Base-by-base conservation (phyloP, 306 rosid species). In the Calophaca sinica region DNA sequence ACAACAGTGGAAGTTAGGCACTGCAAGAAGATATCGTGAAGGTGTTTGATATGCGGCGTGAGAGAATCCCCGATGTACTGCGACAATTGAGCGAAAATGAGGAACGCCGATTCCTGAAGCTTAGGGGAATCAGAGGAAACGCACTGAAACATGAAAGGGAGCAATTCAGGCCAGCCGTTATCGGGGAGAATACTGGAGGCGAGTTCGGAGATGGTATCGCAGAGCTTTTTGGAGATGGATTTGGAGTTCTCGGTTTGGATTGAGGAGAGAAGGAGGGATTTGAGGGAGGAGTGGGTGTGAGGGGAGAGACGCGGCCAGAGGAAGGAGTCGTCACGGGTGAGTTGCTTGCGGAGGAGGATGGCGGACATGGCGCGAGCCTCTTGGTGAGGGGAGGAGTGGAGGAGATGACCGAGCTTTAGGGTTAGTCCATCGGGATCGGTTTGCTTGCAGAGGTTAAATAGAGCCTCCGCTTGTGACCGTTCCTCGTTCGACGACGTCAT, bases 281-380 rank as follows among this genome's bases (percentile, higher is more conserved):
- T 94, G n/a, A 94, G 88, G 0, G 89, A 45, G 3, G 97, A 61
- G 7, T 92, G 98, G 0, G 97, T 88, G 5, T 84, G 33, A 0
- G 88, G 81, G 15, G 70, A 68, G 31, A 94, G 89, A 0, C 96
- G 90, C 0, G 98, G 98, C 98, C 98, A 94, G 11, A 94, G 85
- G 36, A 90, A 94, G 0, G 98, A 81, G 29, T 94, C 97, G 41
- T 94, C 96, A 51, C 96, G 96, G 0, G 98, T 91, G 29, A 94
- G 96, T 73, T 91, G 98, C 86, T 94, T 94, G 5, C 98, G 86
- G 75, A 94, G 96, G 69, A 94, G 96, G 58, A 94, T 88, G 31
- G 98, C 98, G 31, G 98, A 88, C 98, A 94, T 92, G 64, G 97
- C 97, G 0, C 98, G 97, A 0, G 84, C 93, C 86, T 94, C 98